Base-by-base conservation (phyloP, 1,284 basidiomycete genomes). In the Ustilago trichophora region DNA sequence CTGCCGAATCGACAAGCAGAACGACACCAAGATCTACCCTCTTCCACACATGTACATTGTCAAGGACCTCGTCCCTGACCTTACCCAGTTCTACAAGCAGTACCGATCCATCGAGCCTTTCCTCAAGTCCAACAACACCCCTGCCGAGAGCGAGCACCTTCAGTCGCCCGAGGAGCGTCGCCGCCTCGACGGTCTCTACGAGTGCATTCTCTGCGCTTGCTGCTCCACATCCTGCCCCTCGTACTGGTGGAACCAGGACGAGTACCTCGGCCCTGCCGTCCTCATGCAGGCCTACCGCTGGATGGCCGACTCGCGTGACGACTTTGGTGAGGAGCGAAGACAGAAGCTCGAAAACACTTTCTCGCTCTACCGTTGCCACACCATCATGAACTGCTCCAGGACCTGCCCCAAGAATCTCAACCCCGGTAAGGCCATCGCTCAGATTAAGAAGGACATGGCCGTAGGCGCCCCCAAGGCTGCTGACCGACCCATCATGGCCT, bases 201-300 rank as follows among this genome's bases (percentile, higher is more conserved):
- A 98, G 84, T 80, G 78, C 73, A 80, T 80, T 46, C 70, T 80
- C 18, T 80, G 78, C 58, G 78, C 78, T 7, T 80, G 94, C 85
- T 98, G 95, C 85, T 93, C 92, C 38, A 98, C 94, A 0, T 92
- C 90, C 45, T 98, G 94, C 87, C 73, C 77, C 60, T 88, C 87
- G 55, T 97, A 98, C 85, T 98, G 95, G 95, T 98, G 95, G 95
- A 98, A 98, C 85, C 92, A 95, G 85, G 93, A 98, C 82, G 90
- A 93, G 83, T 98, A 98, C 84, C 89, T 98, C 43, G 94, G 95
- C 42, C 95, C 95, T 6, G 95, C 94, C 9, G 93, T 93, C 0
- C 86, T 98, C 75, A 94, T 97, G 93, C 83, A 84, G 74, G 83
- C 83, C n/a, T 84, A 83, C 80, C 87, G 94, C 76, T 98, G 95